These are phyloP conservation scores for Sporothrix inflata DNA, from an alignment of 2,329 filamentous ascomycete genomes.

Conservation along the genomic window DNA sequence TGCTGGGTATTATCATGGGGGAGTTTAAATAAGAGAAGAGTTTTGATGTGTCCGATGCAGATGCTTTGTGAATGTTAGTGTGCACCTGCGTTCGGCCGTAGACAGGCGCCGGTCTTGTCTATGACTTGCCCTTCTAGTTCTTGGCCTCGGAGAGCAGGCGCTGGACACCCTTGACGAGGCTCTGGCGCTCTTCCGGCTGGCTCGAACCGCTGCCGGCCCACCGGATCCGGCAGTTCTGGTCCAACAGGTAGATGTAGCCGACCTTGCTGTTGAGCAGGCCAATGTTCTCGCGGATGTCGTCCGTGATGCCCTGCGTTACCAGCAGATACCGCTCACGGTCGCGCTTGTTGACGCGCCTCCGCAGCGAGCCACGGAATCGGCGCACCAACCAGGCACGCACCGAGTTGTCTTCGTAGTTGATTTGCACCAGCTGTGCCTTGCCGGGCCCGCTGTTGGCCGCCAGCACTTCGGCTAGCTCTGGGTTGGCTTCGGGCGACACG, in stretches of 20 bases:
- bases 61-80: not conserved
- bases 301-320: constrained; percentile 60
- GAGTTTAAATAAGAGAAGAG: constrained; percentile 12
- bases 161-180: constrained; percentile 66
- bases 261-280: constrained; percentile 86
- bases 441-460: constrained; percentile 47
- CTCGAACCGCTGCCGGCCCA: constrained; percentile 86
- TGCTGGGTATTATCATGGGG: constrained; percentile 4
- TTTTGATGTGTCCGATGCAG: not conserved
- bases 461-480: constrained; percentile 68
- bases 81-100: not conserved
- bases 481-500: constrained; percentile 66
- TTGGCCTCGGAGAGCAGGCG: constrained; percentile 54
- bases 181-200: constrained; percentile 66
- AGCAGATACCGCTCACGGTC: constrained; percentile 66
- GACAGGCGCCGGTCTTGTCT: too few relatives aligned
- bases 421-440: constrained; percentile 72
- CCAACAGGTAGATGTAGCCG: constrained; percentile 90
- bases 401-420: constrained; percentile 85
- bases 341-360: constrained; percentile 52
- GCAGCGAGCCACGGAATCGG: constrained; percentile 59
- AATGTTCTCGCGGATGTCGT: constrained; percentile 65
- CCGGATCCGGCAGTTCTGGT: constrained; percentile 83
- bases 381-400: constrained; percentile 64
- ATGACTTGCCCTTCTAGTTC: not conserved